Evolutionary conservation across 441 rosid species (phyloP), one percentile per base, ranked within the genome.

Genomic region (Croton setiger): DNA sequence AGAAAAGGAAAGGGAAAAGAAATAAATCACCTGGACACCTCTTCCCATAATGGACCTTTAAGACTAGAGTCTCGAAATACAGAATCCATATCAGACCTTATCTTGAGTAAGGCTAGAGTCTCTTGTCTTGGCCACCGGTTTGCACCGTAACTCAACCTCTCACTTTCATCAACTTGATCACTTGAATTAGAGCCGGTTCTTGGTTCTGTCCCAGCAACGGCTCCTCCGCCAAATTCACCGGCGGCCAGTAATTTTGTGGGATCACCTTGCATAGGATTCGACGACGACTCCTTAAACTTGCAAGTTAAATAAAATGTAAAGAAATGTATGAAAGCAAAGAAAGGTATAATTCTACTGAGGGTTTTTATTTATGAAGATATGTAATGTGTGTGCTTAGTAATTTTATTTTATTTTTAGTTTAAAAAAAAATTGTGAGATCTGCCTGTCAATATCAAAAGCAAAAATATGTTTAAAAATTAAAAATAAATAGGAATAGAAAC

Each of bases 81-180:
- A 27, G 76, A 76, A 74, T 84, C 97, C 98, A 95, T 90, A 41
- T 86, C 95, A 0, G 95, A 85, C 89, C 99, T 86, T 72, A 89
- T 84, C 79, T 83, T 82, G 74, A 95, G 64, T 27, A 95, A 77
- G 52, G 96, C 92, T 78, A 88, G 58, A 66, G 99, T 89, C 79
- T 95, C 97, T 49, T 86, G 91, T 70, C 87, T 86, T 7, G 99
- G 98, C 99, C 99, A 95, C 72, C 98, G 84, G 83, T 86, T 90
- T 15, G 88, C 82, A 17, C 83, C 88, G 20, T 71, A 74, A 48
- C 43, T 72, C 74, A 44, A 77, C 52, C 86, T 81, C 64, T 80
- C 89, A 63, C 75, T 76, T 60, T 48, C 75, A n/a, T 79, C 85
- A 18, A 61, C 77, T 14, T 79, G 82, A 52, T 78, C 84, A 33